These are phyloP conservation scores for Solanum ossicruentum DNA, from an alignment of 257 asterid genomes.

Conservation along the genomic window DNA sequence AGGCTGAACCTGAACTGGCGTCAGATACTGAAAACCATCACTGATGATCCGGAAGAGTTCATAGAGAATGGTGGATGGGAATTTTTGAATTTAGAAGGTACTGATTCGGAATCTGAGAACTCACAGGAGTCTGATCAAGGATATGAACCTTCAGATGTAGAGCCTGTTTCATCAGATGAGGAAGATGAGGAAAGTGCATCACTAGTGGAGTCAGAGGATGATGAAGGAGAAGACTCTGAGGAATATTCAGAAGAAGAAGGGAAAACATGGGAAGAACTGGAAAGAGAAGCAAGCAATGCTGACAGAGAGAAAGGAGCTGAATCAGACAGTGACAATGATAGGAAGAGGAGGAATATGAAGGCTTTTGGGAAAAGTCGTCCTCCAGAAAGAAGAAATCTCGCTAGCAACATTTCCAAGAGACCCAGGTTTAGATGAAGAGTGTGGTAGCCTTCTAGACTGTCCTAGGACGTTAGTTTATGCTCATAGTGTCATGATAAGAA, in stretches of 20 bases:
- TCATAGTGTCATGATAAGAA: background rate
- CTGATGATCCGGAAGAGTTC: slow-evolving; percentile 14
- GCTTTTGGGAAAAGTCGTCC: slow-evolving; percentile 16
- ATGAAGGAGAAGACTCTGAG: slow-evolving; percentile 5
- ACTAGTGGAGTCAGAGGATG: slow-evolving; percentile 13
- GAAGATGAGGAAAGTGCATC: slow-evolving; percentile 17
- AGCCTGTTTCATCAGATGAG: slow-evolving; percentile 9
- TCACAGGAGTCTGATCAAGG: slow-evolving; percentile 19
- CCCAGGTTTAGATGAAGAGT: slow-evolving; percentile 35
- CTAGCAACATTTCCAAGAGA: slow-evolving; percentile 29
- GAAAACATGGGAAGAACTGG: slow-evolving; percentile 18
- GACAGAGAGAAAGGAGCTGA: slow-evolving; percentile 12
- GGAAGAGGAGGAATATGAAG: slow-evolving; percentile 18
- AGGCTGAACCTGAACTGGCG: slow-evolving; percentile 20
- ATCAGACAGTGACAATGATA: slow-evolving; percentile 20
- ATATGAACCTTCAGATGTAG: slow-evolving; percentile 12
- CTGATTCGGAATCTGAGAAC: slow-evolving; percentile 9
- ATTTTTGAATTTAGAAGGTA: slow-evolving; percentile 11
- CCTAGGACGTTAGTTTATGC: background rate
- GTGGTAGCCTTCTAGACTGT: background rate
- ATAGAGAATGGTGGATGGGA: slow-evolving; percentile 22
- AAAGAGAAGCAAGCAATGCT: slow-evolving; percentile 12
- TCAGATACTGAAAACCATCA: slow-evolving; percentile 9
- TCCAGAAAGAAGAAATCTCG: slow-evolving; percentile 31
- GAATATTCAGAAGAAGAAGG: slow-evolving; percentile 16